Base-by-base conservation (phyloP, 2,329 filamentous ascomycete species). In the Paraphaeosphaeria minitans region DNA sequence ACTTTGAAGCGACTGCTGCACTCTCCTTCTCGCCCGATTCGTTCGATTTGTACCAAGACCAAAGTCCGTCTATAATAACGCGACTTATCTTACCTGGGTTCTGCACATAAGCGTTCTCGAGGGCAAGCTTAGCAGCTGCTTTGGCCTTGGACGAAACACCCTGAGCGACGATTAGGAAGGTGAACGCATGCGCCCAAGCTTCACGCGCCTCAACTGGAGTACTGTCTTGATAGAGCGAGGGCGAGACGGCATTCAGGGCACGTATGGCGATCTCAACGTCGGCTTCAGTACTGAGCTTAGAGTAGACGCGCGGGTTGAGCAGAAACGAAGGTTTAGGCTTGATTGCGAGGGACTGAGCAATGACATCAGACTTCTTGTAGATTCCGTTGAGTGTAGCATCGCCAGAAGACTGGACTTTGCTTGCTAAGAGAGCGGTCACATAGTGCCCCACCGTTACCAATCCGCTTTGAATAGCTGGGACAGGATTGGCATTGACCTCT, bases 291-390 rank as follows among this genome's bases (percentile, higher is more conserved):
- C 84, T 83, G 24, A 97, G 71, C 72, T 97, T 97, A 39, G 89
- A 88, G 77, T 95, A 98, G 5, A 97, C 86, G 61, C 91, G 89
- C 35, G 90, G 85, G 69, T 91, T 97, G 6, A 98, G 82, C 21
- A 98, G 80, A 74, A 96, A 95, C 0, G 94, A 96, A 14, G 91
- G 88, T 74, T 96, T 97, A 0, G 91, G 88, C n/a, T 89, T 87
- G 39, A 88, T 76, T 1, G 83, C 82, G 59, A 96, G 82, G 12
- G 87, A 86, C 66, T 92, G 87, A 51, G 87, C 85, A 24, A 84
- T 75, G 27, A 93, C 78, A 31, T 85, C 81, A 24, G 85, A 83
- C 67, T 87, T 88, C 68, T 90, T 89, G 22, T 85, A 75, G 37
- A 88, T 75, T 3, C 83, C 71, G 43, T 84, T 78, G 66, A 84